Evolutionary conservation across 257 asterid genomes (phyloP).

Genomic region (Misopates orontium): DNA sequence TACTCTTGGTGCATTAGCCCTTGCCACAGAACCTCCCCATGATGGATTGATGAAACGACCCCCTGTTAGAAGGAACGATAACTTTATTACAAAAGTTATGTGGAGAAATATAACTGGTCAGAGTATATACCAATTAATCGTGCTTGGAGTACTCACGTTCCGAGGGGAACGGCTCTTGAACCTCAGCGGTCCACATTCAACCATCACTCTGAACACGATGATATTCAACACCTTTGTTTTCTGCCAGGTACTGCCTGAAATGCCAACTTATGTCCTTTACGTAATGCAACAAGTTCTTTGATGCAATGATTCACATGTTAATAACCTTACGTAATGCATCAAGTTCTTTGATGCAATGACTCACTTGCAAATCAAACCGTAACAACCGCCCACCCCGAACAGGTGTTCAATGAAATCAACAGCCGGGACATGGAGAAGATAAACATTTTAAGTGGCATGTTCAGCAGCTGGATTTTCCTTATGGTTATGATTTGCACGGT

Average conservation of each 20-base stretch:
- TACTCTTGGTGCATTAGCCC: conserved; percentile 84
- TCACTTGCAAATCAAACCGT: too few relatives aligned
- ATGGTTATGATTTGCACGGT: conserved; percentile 54
- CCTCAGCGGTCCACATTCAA: conserved; percentile 47
- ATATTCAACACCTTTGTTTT: conserved; percentile 87
- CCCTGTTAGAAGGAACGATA: conserved; percentile 60
- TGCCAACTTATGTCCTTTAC: not conserved
- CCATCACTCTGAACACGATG: conserved; percentile 56
- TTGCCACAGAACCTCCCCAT: conserved; percentile 83
- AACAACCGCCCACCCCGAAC: too few relatives aligned
- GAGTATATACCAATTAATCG: conserved; percentile 63
- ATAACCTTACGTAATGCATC: not conserved
- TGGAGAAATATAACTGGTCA: conserved; percentile 88
- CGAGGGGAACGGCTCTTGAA: conserved; percentile 49
- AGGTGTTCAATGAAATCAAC: conserved; percentile 85
- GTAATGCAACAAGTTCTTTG: not conserved
- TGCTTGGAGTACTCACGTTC: conserved; percentile 58
- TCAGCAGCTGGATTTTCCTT: conserved; percentile 67
- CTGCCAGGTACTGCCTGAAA: conserved; percentile 56
- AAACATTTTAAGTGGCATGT: conserved; percentile 61
- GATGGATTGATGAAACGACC: conserved; percentile 71
- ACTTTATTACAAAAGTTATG: conserved; percentile 68
- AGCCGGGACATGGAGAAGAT: conserved; percentile 85
- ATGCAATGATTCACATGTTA: too few relatives aligned
- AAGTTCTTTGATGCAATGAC: too few relatives aligned